A percentile compares a stretch with the other conserved stretches of the same genome.
phyloP scores from a whole-genome alignment of 1,284 basidiomycete genomes.

The Ceratobasidium sp. region DNA sequence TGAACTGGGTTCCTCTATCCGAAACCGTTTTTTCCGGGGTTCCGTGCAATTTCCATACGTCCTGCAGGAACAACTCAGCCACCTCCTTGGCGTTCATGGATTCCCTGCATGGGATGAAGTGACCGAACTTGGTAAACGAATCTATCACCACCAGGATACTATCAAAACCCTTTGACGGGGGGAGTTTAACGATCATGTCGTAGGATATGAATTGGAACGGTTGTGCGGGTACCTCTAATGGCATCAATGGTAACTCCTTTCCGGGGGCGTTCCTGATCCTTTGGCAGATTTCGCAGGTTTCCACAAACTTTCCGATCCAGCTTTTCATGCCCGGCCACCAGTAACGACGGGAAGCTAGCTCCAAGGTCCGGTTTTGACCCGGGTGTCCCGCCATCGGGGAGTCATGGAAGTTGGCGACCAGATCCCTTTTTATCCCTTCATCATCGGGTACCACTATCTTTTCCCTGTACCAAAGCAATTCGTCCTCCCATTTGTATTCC shows the following conservation, averaged over 20 bases:
- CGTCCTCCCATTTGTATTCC: neutral
- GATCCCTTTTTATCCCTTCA: conserved; percentile 2
- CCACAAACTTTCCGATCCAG: conserved; percentile 44
- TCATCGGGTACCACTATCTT: conserved; percentile 45
- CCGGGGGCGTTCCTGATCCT: conserved; percentile 53
- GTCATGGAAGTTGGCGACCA: conserved; percentile 36
- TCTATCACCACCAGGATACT: conserved; percentile 54
- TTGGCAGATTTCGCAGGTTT: conserved; percentile 48
- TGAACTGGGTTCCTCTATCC: conserved; percentile 50
- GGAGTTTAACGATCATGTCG: conserved; percentile 54
- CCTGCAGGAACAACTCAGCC: neutral
- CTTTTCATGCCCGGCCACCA: conserved; percentile 46
- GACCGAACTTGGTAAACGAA: conserved; percentile 52
- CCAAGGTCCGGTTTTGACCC: conserved; percentile 32
- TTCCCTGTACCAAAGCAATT: conserved; percentile 16
- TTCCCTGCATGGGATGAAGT: conserved; percentile 50
- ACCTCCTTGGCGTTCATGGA: conserved; percentile 40
- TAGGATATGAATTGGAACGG: conserved; percentile 53
- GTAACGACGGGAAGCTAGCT: conserved; percentile 36
- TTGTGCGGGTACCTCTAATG: conserved; percentile 44
- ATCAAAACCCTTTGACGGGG: conserved; percentile 49
- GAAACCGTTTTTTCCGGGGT: conserved; percentile 47
- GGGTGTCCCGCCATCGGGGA: conserved; percentile 40
- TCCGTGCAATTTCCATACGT: conserved; percentile 42
- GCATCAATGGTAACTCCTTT: conserved; percentile 46